Evolutionary conservation across 2,329 filamentous ascomycete genomes (phyloP), one percentile per base, ranked within the genome.

Genomic region (Aspergillus ruber): DNA sequence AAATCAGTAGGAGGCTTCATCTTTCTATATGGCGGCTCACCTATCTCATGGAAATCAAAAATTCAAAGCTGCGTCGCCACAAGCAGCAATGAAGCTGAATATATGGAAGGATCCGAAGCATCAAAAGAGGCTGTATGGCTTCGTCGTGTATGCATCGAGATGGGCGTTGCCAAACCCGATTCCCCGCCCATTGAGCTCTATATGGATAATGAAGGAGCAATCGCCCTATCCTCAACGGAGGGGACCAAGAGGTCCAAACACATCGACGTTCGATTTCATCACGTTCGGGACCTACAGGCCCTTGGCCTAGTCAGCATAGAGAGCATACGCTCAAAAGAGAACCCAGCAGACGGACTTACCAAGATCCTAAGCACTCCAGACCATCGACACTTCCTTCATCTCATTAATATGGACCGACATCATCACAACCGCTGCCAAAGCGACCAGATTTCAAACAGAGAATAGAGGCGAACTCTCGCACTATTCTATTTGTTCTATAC

Each of bases 301-400:
- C 27, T 49, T 51, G 45, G 51, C 51, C 8, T 43, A 23, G 12
- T 43, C 17, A 29, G 8, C n/a, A 20, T 44, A 18, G 18, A 33
- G 9, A 27, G 17, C 20, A 20, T 44, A 43, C 43, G 10, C 10
- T 40, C 38, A 2, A 13, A 6, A 6, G 38, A 40, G 3, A 40
- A 15, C 6, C 13, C 38, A 10, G 38, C 38, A 40, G 38, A 40
- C 9, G 38, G 38, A 8, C 17, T 40, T 3, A 40, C 38, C n/a
- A 40, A 40, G 38, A 3, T 3, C 5, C 18, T 40, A 3, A 13
- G 15, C 8, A 20, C 18, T 3, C 13, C 13, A 36, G 33, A 7
- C 13, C 15, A n/a, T 15, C 13, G 15, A 8, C 33, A 17, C 4
- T 36, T 36, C 33, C 33, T 36, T 36, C 15, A n/a, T 36, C 33